These are phyloP conservation scores for Ilyonectria sp. DNA, from an alignment of 2,329 filamentous ascomycete species.

Conservation along the genomic window DNA sequence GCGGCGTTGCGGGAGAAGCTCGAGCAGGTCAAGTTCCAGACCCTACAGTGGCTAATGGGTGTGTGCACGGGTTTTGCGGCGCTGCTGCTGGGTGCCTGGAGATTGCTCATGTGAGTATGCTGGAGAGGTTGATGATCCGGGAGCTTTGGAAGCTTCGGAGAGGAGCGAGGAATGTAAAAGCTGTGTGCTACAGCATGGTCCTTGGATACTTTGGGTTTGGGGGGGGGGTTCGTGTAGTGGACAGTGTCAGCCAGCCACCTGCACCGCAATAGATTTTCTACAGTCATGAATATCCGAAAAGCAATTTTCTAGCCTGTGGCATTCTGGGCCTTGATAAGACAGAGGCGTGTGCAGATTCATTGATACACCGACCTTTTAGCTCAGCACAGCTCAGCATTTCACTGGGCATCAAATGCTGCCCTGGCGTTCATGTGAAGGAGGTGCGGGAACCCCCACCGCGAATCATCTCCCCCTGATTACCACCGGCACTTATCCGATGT, in stretches of 20 bases:
- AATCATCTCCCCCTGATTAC: neutral
- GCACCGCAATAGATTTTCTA: constrained; percentile 42
- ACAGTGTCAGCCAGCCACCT: constrained; percentile 38
- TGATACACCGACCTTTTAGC: neutral
- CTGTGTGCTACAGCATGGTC: neutral
- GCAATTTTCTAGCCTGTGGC: neutral
- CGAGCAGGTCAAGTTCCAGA: constrained; percentile 98
- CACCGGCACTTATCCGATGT: neutral
- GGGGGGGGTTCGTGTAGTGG: constrained; percentile 10
- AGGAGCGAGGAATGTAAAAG: neutral
- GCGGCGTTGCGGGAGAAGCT: constrained; percentile 91
- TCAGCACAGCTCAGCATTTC: neutral
- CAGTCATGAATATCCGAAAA: constrained; percentile 32
- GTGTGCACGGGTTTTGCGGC: constrained; percentile 79
- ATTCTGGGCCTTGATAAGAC: neutral
- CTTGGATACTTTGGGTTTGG: constrained; percentile 9
- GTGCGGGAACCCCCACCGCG: constrained; percentile 10
- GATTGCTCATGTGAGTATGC: constrained; percentile 72
- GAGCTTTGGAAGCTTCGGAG: neutral
- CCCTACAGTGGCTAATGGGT: constrained; percentile 97
- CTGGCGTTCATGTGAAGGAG: neutral
- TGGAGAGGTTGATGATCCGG: neutral
- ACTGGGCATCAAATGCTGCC: neutral
- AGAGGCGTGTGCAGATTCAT: neutral
- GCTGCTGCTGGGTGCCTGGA: constrained; percentile 78